Evolutionary conservation across 441 rosid species (phyloP), one percentile per base, ranked within the genome.

Genomic region (Cnidoscolus chayamansa): DNA sequence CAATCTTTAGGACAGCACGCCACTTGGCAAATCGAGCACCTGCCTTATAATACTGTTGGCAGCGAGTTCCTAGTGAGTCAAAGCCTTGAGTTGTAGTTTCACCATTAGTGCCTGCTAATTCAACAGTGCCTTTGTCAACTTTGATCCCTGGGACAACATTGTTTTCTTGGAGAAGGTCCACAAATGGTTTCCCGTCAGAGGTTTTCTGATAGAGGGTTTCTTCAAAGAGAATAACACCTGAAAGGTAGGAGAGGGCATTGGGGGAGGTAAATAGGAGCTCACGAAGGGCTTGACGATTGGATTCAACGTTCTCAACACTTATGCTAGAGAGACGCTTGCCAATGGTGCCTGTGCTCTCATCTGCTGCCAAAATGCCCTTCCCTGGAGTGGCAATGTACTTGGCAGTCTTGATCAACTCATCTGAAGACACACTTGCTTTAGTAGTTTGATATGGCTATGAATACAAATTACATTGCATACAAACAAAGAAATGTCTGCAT

Each of bases 81-180:
- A 90, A 78, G 59, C 98, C 98, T 78, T 94, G 98, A 15, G 98
- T 92, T 25, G 98, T 94, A 72, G 97, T 92, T 79, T 94, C 98
- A 0, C 89, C 94, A 0, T 92, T 86, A 59, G 97, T 92, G 9
- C 96, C 97, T 1, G 97, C 93, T 56, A 92, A 70, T 2, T 90
- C 96, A 10, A 94, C 97, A 0, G 88, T 88, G 49, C 98, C 97
- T 86, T 90, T 92, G 82, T 94, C 98, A 43, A 94, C 98, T 82
- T 94, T 94, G 76, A 94, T 94, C 10, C 98, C 97, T 0, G 95
- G 87, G 71, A 88, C 43, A 0, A 89, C 90, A n/a, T 75, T 81
- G 81, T 84, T 84, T 9, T 92, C 92, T 72, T 84, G 86, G 77
- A 94, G 94, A 78, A 92, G 81, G 31, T 90, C 92, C 20, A 94